Percentiles rank a stretch among this genome's conserved stretches.
phyloP scores from a whole-genome alignment of 2,329 filamentous ascomycete species.

The Thielaviopsis ethacetica region DNA sequence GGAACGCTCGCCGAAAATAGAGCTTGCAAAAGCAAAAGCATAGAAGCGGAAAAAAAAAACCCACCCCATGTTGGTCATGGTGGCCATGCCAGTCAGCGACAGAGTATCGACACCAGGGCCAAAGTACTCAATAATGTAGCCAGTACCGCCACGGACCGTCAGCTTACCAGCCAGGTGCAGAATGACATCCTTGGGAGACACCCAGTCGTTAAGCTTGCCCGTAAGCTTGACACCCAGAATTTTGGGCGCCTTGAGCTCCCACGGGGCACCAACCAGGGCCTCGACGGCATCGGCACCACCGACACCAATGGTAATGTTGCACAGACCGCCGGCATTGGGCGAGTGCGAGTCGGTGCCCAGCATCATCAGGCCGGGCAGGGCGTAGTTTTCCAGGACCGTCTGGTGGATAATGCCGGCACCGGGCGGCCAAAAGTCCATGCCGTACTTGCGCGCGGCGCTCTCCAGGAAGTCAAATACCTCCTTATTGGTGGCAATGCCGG shows the following conservation, averaged over 20 bases:
- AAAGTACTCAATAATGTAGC: constrained; percentile 87
- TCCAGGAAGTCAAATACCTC: constrained; percentile 97
- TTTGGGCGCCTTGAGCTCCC: constrained; percentile 92
- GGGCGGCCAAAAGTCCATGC: constrained; percentile 90
- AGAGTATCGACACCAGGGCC: constrained; percentile 79
- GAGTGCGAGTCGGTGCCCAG: constrained; percentile 95
- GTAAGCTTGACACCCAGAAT: constrained; percentile 72
- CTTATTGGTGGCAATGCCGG: constrained; percentile 79
- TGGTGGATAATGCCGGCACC: constrained; percentile 95
- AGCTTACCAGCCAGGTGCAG: constrained; percentile 74
- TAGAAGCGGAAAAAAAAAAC: neutral
- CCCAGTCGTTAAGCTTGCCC: constrained; percentile 77
- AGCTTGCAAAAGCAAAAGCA: too few species aligned
- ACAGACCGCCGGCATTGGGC: constrained; percentile 88
- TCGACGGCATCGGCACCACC: constrained; percentile 95
- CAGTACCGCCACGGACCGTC: constrained; percentile 86
- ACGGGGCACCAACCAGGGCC: constrained; percentile 86
- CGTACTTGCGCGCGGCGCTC: constrained; percentile 78
- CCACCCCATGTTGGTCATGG: constrained; percentile 69
- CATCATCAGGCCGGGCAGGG: constrained; percentile 96
- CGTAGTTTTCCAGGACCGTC: constrained; percentile 94
- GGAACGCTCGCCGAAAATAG: too few species aligned
- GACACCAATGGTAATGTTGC: constrained; percentile 89
- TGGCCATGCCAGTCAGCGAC: constrained; percentile 86
- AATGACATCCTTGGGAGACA: constrained; percentile 90